Evolutionary conservation across 2,329 filamentous ascomycete species (phyloP), one percentile per base, ranked within the genome.

Genomic region (Raffaelea arxii): DNA sequence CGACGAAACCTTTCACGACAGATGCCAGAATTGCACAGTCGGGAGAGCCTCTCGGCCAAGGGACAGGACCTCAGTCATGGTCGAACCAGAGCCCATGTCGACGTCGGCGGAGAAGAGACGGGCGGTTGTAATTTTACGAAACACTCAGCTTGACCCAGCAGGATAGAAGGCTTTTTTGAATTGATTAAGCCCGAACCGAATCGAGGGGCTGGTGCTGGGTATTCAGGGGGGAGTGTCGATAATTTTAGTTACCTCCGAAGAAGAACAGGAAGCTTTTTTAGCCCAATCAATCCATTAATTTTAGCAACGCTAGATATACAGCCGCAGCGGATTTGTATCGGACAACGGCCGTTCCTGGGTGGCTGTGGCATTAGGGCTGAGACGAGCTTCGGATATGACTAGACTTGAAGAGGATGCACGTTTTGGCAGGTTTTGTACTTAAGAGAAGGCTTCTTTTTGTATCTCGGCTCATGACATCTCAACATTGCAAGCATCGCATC

Each of bases 1-100:
- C 14, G 10, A 65, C 75, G 5, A 76, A 68, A 49, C 57, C 86
- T 53, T 65, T 57, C 11, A 62, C 63, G 12, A 66, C 59, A 2
- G 57, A 45, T 14, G 57, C 67, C 1, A 18, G 7, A 6, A 18
- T 30, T 12, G 32, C 7, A 12, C 7, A n/a, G 7, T 36, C 32
- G 7, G 14, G 5, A 6, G 14, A 36, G 32, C 32, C 32, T 6
- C 32, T 36, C 14, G 32, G 32, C 7, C 19, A 12, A 6, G 32
- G 32, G 32, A 36, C 32, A 18, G 32, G 5, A 6, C 27, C 27
- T 9, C 27, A 30, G 16, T 9, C 9, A 9, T 30, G 16, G 9
- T 30, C 27, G 9, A 30, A 30, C 27, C 27, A 16, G 27, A 30
- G 27, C 27, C 27, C 27, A 9, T 30, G 27, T 16, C 27, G 32